Conservation (phyloP, 371 early-diverging fungal species). For the Syncephalis plumigaleata region DNA sequence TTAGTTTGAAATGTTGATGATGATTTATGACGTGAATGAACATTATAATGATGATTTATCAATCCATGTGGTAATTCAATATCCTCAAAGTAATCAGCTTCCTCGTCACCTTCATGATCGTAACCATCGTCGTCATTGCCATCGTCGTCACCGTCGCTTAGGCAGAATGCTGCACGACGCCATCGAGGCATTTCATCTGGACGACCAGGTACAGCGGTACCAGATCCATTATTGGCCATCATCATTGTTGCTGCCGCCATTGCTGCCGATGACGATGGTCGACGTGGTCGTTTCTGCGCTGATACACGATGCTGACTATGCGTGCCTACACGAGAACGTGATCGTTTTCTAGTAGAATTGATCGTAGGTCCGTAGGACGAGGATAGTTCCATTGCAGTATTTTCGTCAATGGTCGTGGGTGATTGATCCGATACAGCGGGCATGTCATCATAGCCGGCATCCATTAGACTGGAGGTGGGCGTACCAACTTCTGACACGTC, state of each 20-base stretch:
- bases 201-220: constrained; percentile 10
- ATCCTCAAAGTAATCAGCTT: constrained; percentile 6
- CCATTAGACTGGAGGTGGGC: no score
- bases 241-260: no score
- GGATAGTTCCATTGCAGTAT: no score
- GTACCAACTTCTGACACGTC: no score
- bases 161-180: constrained; percentile 8
- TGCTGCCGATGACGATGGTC: constrained; percentile 13
- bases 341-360: no score
- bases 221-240: constrained; percentile 11
- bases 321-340: no score
- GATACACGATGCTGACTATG: no score
- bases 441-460: neutral
- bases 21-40: no score
- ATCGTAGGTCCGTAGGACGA: no score
- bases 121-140: constrained; percentile 8
- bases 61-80: no score
- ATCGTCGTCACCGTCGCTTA: constrained; percentile 13
- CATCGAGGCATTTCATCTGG: constrained; percentile 4
- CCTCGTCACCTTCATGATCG: constrained; percentile 5
- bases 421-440: constrained; percentile 6
- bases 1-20: no score
- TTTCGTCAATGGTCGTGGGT: constrained; percentile 7
- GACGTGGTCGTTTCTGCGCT: constrained; percentile 1
- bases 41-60: no score